Base-by-base conservation (phyloP, 106 monocot species). In the Dioscorea zingiberensis region DNA sequence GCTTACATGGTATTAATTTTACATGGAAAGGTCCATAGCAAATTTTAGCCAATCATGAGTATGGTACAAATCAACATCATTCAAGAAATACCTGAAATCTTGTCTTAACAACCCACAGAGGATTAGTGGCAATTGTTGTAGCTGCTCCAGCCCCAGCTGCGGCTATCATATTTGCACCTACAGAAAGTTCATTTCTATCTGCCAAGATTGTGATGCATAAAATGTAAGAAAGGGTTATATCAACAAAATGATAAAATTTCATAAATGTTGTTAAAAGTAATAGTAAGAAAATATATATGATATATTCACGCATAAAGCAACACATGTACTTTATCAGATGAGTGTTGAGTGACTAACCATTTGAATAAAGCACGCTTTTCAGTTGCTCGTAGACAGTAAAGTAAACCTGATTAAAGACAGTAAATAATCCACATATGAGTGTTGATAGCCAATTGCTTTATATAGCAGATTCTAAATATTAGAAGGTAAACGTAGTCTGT, bases 51-150 rank as follows among this genome's bases (percentile, higher is more conserved):
- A 38, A 38, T 38, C 10, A 38, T 38, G 38, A 38, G 38, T 38
- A 38, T 38, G 38, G 10, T 8, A 30, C 6, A 38, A 8, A 38
- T 38, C 10, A 6, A 38, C 10, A 38, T 10, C 38, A 38, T 38
- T 38, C 38, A 6, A 3, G 18, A 63, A 71, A 63, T 71, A 88
- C 87, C 68, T 88, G 87, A 72, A 88, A 75, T 84, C 87, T 77
- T 48, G 87, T 88, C 72, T 88, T 88, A 45, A 88, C 87, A 51
- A 88, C 87, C 87, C 87, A 88, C 28, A 88, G 84, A 60, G 87
- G 87, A 74, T 84, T 84, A 27, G 84, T 88, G 18, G 59, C 80
- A 70, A 88, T 78, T 18, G 83, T 81, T 18, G 87, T 88, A 59
- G 84, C 80, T 65, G 75, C 87, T 75, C 87, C 87, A 56, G 87